phyloP scores from a whole-genome alignment of 1,139 yeast species.

The Scheffersomyces quercinus region DNA sequence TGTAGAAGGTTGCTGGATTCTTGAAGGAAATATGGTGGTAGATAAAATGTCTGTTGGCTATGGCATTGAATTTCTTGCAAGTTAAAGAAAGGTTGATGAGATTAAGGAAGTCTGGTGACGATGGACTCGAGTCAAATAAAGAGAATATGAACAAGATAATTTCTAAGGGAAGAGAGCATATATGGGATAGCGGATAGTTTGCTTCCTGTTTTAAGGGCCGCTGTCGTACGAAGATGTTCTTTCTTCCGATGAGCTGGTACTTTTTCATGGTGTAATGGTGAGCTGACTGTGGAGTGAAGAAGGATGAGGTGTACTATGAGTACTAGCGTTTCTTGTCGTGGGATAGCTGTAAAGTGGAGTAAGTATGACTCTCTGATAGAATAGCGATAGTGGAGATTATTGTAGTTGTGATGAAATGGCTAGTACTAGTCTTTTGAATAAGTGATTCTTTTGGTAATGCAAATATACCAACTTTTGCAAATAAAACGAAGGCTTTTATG shows the following conservation, averaged over 20 bases:
- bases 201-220: slow-evolving; percentile 5
- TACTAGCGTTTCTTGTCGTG: no score
- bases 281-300: neutral
- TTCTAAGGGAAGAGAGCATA: slow-evolving; percentile 46
- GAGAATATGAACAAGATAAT: slow-evolving; percentile 35
- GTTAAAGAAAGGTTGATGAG: slow-evolving; percentile 31
- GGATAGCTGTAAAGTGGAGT: no score
- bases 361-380: no score
- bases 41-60: slow-evolving; percentile 37
- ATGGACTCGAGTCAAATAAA: slow-evolving; percentile 16
- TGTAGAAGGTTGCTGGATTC: slow-evolving; percentile 25
- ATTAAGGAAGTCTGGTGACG: slow-evolving; percentile 8
- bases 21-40: slow-evolving; percentile 33
- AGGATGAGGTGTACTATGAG: no score
- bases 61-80: slow-evolving; percentile 36
- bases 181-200: slow-evolving; percentile 28
- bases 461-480: no score
- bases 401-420: no score
- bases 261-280: slow-evolving; percentile 16
- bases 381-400: no score
- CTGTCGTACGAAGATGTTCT: slow-evolving; percentile 19
- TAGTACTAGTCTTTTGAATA: no score
- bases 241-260: slow-evolving; percentile 43
- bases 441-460: no score
- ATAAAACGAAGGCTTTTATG: no score